These are phyloP conservation scores for Plenodomus lindquistii DNA, from an alignment of 2,329 filamentous ascomycete species.

Conservation along the genomic window DNA sequence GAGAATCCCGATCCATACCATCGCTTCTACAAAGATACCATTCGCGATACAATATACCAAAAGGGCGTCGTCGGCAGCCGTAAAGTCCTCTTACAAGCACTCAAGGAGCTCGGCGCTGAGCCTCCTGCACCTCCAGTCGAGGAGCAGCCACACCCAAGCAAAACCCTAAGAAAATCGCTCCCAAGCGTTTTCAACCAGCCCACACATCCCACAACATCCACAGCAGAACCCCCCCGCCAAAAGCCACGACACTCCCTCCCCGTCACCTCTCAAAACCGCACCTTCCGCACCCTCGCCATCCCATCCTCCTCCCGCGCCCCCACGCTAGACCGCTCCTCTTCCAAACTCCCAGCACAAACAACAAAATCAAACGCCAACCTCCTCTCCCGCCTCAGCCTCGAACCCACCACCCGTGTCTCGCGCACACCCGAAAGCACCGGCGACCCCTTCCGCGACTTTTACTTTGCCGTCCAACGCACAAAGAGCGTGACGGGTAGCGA, in stretches of 20 bases:
- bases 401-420: neutral
- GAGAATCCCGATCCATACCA: conserved; percentile 31
- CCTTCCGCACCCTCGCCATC: neutral
- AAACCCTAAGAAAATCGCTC: conserved; percentile 8
- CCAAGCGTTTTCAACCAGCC: conserved; percentile 6
- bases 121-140: neutral
- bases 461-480: conserved; percentile 11
- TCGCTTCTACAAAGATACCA: conserved; percentile 41
- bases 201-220: neutral
- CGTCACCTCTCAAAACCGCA: neutral
- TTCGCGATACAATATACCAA: conserved; percentile 30
- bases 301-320: neutral
- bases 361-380: neutral
- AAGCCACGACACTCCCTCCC: conserved; percentile 23
- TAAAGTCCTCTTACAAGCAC: conserved; percentile 21
- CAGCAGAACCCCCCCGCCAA: neutral
- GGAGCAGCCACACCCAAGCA: neutral
- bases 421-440: conserved; percentile 2
- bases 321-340: neutral
- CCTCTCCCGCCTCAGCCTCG: neutral
- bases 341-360: too few relatives aligned
- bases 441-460: conserved; percentile 26
- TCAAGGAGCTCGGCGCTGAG: conserved; percentile 23
- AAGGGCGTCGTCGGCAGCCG: conserved; percentile 27
- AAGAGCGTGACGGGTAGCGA: conserved; percentile 26